These are phyloP conservation scores for Saccharomycopsis sp. DNA, from an alignment of 805 yeast genomes.

Conservation along the genomic window DNA sequence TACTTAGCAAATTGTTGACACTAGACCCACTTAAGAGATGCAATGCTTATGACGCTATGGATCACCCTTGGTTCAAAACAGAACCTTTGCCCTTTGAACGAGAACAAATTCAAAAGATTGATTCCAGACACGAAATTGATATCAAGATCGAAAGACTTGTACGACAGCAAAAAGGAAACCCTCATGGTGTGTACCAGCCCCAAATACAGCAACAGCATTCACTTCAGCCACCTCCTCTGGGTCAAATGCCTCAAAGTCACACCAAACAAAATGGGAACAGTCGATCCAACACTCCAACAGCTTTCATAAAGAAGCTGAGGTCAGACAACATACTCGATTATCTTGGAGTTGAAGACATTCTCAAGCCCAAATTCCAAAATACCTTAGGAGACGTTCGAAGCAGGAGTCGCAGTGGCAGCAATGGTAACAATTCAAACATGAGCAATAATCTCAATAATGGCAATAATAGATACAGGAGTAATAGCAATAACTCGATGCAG, in stretches of 20 bases:
- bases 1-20: slow-evolving; percentile 53
- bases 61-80: slow-evolving; percentile 56
- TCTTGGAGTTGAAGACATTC: slow-evolving; percentile 3
- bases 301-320: background rate
- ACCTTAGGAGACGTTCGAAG: slow-evolving; percentile 2
- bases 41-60: slow-evolving; percentile 72
- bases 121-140: slow-evolving; percentile 87
- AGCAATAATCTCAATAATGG: too few relatives aligned
- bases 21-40: slow-evolving; percentile 66
- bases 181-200: background rate
- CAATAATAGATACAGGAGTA: slow-evolving; percentile 5
- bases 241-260: background rate
- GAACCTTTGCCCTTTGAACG: slow-evolving; percentile 59
- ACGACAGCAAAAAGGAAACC: slow-evolving; percentile 6
- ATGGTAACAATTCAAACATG: slow-evolving; percentile 2
- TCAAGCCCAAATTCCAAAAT: slow-evolving; percentile 8
- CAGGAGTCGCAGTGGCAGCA: slow-evolving; percentile 9
- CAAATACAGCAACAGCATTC: slow-evolving; percentile 6
- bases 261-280: background rate
- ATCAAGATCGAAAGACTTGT: slow-evolving; percentile 34
- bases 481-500: slow-evolving; percentile 1
- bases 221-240: background rate
- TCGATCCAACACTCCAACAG: background rate
- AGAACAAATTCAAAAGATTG: slow-evolving; percentile 54
- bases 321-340: slow-evolving; percentile 10